Evolutionary conservation across 768 basidiomycete species (phyloP).

Genomic region (Kwoniella sp.): DNA sequence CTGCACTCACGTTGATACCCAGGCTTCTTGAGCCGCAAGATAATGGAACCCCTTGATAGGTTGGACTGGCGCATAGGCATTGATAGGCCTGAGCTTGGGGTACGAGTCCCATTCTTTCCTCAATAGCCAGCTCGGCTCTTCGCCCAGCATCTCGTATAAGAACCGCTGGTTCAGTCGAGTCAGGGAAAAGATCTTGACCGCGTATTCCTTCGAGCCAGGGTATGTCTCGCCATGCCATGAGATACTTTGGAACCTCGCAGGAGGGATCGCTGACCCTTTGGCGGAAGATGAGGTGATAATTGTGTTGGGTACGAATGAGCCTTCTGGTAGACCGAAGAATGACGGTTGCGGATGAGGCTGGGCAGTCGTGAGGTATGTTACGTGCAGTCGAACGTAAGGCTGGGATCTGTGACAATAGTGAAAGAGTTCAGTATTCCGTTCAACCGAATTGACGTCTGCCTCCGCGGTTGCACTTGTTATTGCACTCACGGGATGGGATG

Average conservation of each 20-base stretch:
- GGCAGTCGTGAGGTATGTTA: conserved; percentile 84
- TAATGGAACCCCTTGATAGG: conserved; percentile 82
- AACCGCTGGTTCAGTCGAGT: conserved; percentile 68
- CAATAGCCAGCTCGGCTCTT: conserved; percentile 74
- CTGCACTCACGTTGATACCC: conserved; percentile 55
- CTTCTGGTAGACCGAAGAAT: conserved; percentile 66
- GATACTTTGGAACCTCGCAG: conserved; percentile 83
- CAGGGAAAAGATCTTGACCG: conserved; percentile 85
- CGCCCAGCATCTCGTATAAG: conserved; percentile 67
- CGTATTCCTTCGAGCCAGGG: conserved; percentile 64
- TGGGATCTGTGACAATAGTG: conserved; percentile 57
- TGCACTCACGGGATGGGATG: conserved; percentile 45
- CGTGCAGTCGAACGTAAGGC: conserved; percentile 81
- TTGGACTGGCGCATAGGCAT: conserved; percentile 73
- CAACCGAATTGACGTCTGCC: background rate
- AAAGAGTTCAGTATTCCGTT: background rate
- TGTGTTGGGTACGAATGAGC: conserved; percentile 61
- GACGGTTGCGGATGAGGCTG: conserved; percentile 64
- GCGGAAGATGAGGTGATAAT: conserved; percentile 73
- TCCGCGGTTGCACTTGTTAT: conserved; percentile 59
- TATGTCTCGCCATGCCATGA: conserved; percentile 70
- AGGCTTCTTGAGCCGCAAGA: conserved; percentile 89
- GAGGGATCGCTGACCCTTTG: conserved; percentile 53
- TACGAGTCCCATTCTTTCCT: conserved; percentile 66
- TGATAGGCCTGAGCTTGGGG: conserved; percentile 64